Percentiles rank a stretch among this genome's conserved stretches.
phyloP scores from a whole-genome alignment of 441 rosid genomes.

The Brassica hybrid region DNA sequence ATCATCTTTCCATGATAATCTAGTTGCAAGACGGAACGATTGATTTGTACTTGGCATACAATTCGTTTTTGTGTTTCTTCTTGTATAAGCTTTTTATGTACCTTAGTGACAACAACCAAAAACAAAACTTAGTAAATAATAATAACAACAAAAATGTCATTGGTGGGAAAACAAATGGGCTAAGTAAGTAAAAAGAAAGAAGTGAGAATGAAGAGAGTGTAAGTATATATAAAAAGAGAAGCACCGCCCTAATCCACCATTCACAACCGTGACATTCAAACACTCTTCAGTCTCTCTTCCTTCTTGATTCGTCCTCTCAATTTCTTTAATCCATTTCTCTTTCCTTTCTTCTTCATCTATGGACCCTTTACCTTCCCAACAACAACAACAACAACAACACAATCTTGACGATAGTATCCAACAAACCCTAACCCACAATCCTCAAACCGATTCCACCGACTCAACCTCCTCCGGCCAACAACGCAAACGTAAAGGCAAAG shows the following conservation, averaged over 20 bases:
- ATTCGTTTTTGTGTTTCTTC: neutral
- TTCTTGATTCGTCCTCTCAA: slow-evolving; percentile 48
- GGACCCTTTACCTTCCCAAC: slow-evolving; percentile 47
- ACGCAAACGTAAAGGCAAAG: slow-evolving; percentile 74
- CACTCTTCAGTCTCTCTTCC: slow-evolving; percentile 39
- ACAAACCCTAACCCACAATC: slow-evolving; percentile 37
- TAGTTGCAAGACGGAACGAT: neutral
- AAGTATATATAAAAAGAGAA: slow-evolving; percentile 31
- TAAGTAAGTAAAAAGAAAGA: neutral
- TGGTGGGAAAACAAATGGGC: neutral
- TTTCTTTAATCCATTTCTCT: slow-evolving; percentile 39
- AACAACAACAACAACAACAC: slow-evolving; percentile 43
- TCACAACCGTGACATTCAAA: slow-evolving; percentile 58
- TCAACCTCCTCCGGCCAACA: slow-evolving; percentile 23
- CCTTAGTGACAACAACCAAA: neutral
- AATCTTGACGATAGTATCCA: slow-evolving; percentile 24
- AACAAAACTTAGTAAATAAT: neutral
- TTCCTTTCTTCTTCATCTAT: slow-evolving; percentile 44
- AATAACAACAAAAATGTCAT: neutral
- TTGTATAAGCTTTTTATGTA: neutral
- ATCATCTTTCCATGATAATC: neutral
- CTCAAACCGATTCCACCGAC: slow-evolving; percentile 23
- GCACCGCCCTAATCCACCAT: slow-evolving; percentile 85
- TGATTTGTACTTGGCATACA: neutral
- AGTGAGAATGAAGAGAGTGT: slow-evolving; percentile 29